These are phyloP conservation scores for Mariannaea elegans DNA, from an alignment of 2,329 filamentous ascomycete genomes.

Conservation along the genomic window DNA sequence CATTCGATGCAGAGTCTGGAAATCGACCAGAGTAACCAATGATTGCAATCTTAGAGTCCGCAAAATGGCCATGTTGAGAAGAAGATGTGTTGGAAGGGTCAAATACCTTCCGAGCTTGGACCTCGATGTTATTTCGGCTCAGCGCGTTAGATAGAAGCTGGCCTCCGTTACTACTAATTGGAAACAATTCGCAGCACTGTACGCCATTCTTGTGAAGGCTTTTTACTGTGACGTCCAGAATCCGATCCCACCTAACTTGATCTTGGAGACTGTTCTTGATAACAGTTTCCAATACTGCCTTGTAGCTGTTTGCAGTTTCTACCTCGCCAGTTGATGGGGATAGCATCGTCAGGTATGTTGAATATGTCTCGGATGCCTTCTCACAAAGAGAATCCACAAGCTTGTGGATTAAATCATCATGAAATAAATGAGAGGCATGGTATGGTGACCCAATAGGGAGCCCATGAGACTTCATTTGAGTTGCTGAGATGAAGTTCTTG, in stretches of 20 bases:
- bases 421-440: slow-evolving; percentile 36
- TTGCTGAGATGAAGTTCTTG: slow-evolving; percentile 20
- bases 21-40: slow-evolving; percentile 68
- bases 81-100: not conserved
- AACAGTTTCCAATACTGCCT: slow-evolving; percentile 1
- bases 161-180: slow-evolving; percentile 25
- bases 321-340: slow-evolving; percentile 18
- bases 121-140: slow-evolving; percentile 5
- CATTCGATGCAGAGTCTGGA: slow-evolving; percentile 54
- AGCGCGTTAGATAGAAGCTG: slow-evolving; percentile 26
- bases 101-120: slow-evolving; percentile 11
- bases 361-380: not conserved
- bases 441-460: slow-evolving; percentile 37
- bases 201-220: not conserved
- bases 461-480: slow-evolving; percentile 23
- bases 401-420: not conserved
- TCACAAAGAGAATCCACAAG: not conserved
- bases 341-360: slow-evolving; percentile 5
- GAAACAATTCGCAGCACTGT: slow-evolving; percentile 16
- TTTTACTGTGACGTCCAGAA: slow-evolving; percentile 2
- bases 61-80: slow-evolving; percentile 18
- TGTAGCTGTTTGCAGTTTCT: slow-evolving; percentile 2
- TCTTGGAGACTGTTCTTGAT: slow-evolving; percentile 20
- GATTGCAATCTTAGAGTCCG: slow-evolving; percentile 75
- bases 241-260: slow-evolving; percentile 22